Conservation (phyloP, 2,329 filamentous ascomycete genomes). For the Talaromyces sp. region DNA sequence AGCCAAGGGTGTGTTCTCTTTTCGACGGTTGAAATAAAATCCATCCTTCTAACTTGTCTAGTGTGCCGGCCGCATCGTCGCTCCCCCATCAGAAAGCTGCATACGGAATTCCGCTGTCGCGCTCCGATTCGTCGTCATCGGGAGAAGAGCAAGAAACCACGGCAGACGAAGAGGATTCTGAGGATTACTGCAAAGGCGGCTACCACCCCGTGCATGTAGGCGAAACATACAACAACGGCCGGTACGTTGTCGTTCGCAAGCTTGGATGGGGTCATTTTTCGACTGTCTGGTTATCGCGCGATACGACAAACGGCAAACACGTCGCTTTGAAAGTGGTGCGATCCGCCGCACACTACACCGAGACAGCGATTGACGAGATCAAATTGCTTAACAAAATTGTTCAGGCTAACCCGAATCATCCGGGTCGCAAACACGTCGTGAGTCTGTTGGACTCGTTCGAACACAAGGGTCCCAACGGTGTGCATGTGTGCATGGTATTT, state of each 20-base stretch:
- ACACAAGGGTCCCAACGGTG: conserved; percentile 92
- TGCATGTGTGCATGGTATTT: conserved; percentile 99
- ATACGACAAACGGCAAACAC: conserved; percentile 86
- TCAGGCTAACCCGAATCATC: conserved; percentile 88
- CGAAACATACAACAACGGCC: conserved; percentile 95
- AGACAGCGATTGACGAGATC: conserved; percentile 98
- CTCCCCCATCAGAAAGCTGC: conserved; percentile 42
- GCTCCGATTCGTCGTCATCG: conserved; percentile 71
- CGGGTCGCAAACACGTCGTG: conserved; percentile 91
- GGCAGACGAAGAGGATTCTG: conserved; percentile 95
- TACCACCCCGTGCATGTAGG: conserved; percentile 94
- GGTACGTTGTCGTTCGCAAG: conserved; percentile 94
- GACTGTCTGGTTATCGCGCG: conserved; percentile 82
- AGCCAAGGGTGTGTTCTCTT: conserved; percentile 41
- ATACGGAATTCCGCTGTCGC: conserved; percentile 58
- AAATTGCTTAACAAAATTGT: conserved; percentile 97
- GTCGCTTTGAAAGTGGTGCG: conserved; percentile 97
- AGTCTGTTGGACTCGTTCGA: conserved; percentile 95
- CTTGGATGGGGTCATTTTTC: conserved; percentile 98
- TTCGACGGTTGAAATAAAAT: too few relatives aligned
- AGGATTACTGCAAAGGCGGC: conserved; percentile 98
- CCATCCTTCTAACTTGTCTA: conserved; percentile 9
- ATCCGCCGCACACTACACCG: conserved; percentile 96
- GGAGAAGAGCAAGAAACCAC: conserved; percentile 87
- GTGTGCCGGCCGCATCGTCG: conserved; percentile 34